Base-by-base conservation (phyloP, 2,329 filamentous ascomycete genomes). In the Hypoxylon rubiginosum region DNA sequence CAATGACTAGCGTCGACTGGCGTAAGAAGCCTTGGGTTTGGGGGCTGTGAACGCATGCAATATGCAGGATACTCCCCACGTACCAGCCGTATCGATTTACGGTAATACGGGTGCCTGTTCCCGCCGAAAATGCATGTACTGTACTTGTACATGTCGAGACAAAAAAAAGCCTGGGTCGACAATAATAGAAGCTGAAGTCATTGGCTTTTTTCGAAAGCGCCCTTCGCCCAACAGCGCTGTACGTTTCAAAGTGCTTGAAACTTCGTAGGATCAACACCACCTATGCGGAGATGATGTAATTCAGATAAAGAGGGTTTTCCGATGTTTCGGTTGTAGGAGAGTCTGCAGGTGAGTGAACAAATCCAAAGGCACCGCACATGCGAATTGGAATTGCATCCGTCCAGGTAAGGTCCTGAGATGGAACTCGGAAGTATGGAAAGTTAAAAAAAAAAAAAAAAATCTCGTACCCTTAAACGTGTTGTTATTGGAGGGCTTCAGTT, bases 171-270 rank as follows among this genome's bases (percentile, higher is more conserved):
- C 39, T 10, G 4, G 48, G n/a, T 28, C 45, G 57, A 61, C 52
- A 62, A 64, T 55, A 62, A 67, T 64, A 67, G 66, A 67, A 69
- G 61, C 67, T 69, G 54, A 67, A 56, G 58, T 66, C 66, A 66
- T 68, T 36, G 54, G 24, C 52, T 34, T 46, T 49, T 15, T 10
- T 10, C 21, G 21, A 24, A 24, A 45, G 46, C 41, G 15, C 17
- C 21, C 21, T 24, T 2, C 21, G 21, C 21, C 55, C 50, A 48
- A 52, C 36, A 54, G 49, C 28, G 24, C 26, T 58, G 46, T 32
- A 49, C 51, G 32, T 19, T 52, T 61, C 51, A 13, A 19, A 43
- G 17, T 8, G n/a, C 17, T 43, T 43, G 39, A 43, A 49, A 54
- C 41, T 34, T 58, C 52, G 34, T 41, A 55, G 58, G 46, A 53